Conservation (phyloP, 2,329 filamentous ascomycete genomes). For the Magnaporthiopsis incrustans region DNA sequence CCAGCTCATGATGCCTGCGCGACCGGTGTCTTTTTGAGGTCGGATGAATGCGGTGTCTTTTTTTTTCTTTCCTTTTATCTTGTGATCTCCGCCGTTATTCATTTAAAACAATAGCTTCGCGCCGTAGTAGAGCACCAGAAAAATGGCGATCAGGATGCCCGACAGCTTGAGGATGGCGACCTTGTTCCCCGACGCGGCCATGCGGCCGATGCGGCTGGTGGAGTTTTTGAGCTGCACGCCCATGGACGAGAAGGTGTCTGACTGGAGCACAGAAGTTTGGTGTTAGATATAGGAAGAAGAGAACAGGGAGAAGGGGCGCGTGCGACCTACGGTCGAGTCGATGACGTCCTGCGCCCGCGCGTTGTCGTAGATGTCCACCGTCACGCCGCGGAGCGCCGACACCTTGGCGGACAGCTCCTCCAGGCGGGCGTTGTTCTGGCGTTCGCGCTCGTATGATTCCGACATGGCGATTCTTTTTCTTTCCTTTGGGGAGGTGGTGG, state of each 20-base stretch:
- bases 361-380: constrained; percentile 96
- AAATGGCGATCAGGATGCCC: constrained; percentile 66
- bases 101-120: constrained; percentile 52
- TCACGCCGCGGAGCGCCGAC: constrained; percentile 83
- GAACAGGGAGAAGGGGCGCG: neutral
- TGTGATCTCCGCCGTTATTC: neutral
- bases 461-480: constrained; percentile 45
- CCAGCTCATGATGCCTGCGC: too few species aligned
- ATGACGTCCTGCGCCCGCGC: constrained; percentile 82
- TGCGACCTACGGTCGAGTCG: constrained; percentile 62
- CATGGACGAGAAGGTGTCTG: constrained; percentile 87
- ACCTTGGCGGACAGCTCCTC: constrained; percentile 88
- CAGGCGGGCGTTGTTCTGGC: constrained; percentile 91
- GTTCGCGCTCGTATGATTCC: constrained; percentile 70
- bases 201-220: constrained; percentile 72
- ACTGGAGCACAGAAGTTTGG: constrained; percentile 35
- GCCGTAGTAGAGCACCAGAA: constrained; percentile 70
- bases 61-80: constrained; percentile 1
- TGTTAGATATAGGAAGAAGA: neutral
- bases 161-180: constrained; percentile 85
- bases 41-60: neutral
- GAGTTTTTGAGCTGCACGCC: constrained; percentile 75
- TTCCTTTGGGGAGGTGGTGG: too few species aligned
- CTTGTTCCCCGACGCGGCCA: constrained; percentile 87
- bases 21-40: too few species aligned